Percentiles rank a stretch among this genome's conserved stretches.
Evolutionary conservation across 2,329 filamentous ascomycete genomes (phyloP).

Genomic region (Ophiostoma quercus): DNA sequence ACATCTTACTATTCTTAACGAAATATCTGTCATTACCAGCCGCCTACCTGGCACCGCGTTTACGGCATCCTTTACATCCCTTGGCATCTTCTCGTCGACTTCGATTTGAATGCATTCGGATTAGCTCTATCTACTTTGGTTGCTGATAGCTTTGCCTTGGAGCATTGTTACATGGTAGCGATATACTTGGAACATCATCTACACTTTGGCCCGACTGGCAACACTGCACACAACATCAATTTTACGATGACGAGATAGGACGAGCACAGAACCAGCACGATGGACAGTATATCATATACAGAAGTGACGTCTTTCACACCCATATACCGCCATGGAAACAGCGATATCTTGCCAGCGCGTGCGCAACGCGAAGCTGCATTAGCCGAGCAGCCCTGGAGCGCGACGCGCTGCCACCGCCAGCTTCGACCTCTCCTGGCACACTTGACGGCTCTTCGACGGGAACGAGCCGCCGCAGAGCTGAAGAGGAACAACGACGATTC

Average conservation of each 20-base stretch:
- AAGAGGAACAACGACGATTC: not conserved
- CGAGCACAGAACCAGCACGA: not conserved
- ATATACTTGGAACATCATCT: not conserved
- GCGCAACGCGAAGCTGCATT: constrained; percentile 17
- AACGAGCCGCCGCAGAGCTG: constrained; percentile 27
- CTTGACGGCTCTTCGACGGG: constrained; percentile 38
- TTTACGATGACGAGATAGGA: constrained; percentile 1
- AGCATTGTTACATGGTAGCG: not conserved
- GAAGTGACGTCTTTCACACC: not conserved
- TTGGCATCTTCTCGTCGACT: not conserved
- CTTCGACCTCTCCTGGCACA: constrained; percentile 45
- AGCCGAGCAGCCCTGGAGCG: constrained; percentile 40
- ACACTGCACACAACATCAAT: not conserved
- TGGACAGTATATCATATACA: constrained; percentile 4
- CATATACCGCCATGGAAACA: constrained; percentile 21
- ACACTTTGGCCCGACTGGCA: not conserved
- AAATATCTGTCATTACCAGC: not conserved
- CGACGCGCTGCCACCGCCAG: constrained; percentile 43
- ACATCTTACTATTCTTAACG: not conserved
- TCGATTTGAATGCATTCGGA: not conserved
- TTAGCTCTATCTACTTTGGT: not conserved
- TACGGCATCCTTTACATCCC: not conserved
- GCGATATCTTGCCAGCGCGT: constrained; percentile 19
- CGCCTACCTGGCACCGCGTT: not conserved
- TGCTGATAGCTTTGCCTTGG: not conserved